phyloP scores from a whole-genome alignment of 176 grass and related monocot genomes.

The Musa acuminata region DNA sequence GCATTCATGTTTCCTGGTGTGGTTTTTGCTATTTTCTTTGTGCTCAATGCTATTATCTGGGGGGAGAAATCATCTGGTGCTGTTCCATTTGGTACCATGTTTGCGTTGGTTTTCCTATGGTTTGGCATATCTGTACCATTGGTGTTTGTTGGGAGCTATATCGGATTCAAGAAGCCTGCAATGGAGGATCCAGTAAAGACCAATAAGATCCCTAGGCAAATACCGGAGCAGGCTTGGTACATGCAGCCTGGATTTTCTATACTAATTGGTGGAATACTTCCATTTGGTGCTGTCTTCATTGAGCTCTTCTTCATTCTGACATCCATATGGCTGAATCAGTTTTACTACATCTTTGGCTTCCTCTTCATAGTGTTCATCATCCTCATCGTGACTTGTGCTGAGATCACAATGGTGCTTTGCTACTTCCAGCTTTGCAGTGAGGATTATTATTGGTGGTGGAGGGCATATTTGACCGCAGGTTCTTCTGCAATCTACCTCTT shows the following conservation, averaged over 20 bases:
- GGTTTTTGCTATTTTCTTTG: conserved; percentile 18
- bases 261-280: conserved; percentile 25
- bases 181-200: conserved; percentile 25
- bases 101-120: conserved; percentile 25
- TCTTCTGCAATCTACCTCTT: conserved; percentile 22
- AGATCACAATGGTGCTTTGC: conserved; percentile 21
- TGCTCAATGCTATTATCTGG: conserved; percentile 27
- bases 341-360: conserved; percentile 25
- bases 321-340: conserved; percentile 23
- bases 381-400: conserved; percentile 18
- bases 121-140: conserved; percentile 27
- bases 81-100: conserved; percentile 30
- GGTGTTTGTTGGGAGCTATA: conserved; percentile 22
- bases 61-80: conserved; percentile 30
- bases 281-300: conserved; percentile 23
- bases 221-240: conserved; percentile 28
- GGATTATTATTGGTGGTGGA: conserved; percentile 24
- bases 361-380: conserved; percentile 22
- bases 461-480: conserved; percentile 20
- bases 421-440: conserved; percentile 23
- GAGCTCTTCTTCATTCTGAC: conserved; percentile 24
- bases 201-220: conserved; percentile 22
- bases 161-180: conserved; percentile 26
- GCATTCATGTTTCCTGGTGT: conserved; percentile 24
- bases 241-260: conserved; percentile 25